Conservation (phyloP, 768 basidiomycete genomes). For the Podaxis carcinomalis region DNA sequence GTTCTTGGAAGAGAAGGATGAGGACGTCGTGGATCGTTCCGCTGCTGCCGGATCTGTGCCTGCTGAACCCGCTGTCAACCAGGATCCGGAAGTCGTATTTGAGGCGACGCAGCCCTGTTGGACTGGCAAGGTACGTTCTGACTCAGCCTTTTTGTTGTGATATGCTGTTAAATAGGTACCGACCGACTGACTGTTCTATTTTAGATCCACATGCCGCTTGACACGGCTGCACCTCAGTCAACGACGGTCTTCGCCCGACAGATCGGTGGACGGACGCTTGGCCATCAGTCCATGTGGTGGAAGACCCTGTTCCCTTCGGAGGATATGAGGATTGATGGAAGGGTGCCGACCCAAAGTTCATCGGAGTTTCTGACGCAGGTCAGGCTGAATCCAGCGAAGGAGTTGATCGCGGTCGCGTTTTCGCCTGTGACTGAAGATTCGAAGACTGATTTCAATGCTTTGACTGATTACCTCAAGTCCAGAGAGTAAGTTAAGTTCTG, state of each 20-base stretch:
- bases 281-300: constrained; percentile 62
- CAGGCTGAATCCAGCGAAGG: constrained; percentile 71
- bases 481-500: constrained; percentile 51
- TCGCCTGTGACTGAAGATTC: constrained; percentile 43
- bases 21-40: constrained; percentile 23
- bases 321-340: constrained; percentile 74
- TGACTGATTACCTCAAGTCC: constrained; percentile 63
- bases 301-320: constrained; percentile 69
- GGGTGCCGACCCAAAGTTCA: constrained; percentile 75
- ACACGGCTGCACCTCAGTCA: constrained; percentile 65
- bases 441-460: constrained; percentile 50
- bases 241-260: constrained; percentile 69
- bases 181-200: constrained; percentile 7
- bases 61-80: constrained; percentile 29
- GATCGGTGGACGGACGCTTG: constrained; percentile 68
- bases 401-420: constrained; percentile 76
- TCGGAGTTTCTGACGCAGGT: constrained; percentile 76
- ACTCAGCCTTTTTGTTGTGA: not conserved
- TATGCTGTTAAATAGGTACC: constrained; percentile 12
- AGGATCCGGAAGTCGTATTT: constrained; percentile 4
- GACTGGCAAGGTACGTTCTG: constrained; percentile 61
- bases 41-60: constrained; percentile 16
- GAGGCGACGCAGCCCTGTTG: constrained; percentile 62
- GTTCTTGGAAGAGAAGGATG: constrained; percentile 67
- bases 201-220: constrained; percentile 78